Base-by-base conservation (phyloP, 2,329 filamentous ascomycete species). In the Microsporum canis region DNA sequence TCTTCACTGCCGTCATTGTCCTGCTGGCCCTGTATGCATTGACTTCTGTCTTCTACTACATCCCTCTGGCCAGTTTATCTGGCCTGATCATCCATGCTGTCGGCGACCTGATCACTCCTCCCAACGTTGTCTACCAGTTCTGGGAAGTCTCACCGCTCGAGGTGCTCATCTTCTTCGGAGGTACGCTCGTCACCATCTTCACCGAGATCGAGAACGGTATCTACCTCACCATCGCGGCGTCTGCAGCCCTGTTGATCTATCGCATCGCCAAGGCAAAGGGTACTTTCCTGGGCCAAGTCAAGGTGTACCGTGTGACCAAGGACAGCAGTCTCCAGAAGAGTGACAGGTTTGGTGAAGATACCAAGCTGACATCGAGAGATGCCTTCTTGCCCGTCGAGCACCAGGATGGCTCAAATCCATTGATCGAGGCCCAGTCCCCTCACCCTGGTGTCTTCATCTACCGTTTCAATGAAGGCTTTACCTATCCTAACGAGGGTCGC, bases 41-140 rank as follows among this genome's bases (percentile, higher is more conserved):
- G 41, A 81, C 80, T 0, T 80, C 80, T 0, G 80, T 82, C 0
- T 76, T 88, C 0, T 86, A 84, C 71, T 88, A 83, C 82, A 83
- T 87, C n/a, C 84, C 85, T 0, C 85, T 85, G 65, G 78, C 84
- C 0, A 85, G 82, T 0, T 76, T 87, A 0, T 80, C 84, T 0
- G 84, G 84, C 1, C 85, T 87, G 63, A 86, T 87, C 64, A 85
- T 87, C 65, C 83, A 81, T 62, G 84, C 84, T 4, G 83, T 87
- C 0, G 81, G 81, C 71, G 82, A 84, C 43, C 75, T 87, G 5
- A 82, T 87, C 51, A 80, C 81, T 0, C 78, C 82, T 0, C 79
- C 83, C 0, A 79, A 76, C 2, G 77, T 81, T 7, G 86, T 87
- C 68, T 85, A 85, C 70, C 75, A 77, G 12, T 86, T 84, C 72